Evolutionary conservation across 805 yeast species (phyloP), one percentile per base, ranked within the genome.

Genomic region (Kurtzmaniella fragi): DNA sequence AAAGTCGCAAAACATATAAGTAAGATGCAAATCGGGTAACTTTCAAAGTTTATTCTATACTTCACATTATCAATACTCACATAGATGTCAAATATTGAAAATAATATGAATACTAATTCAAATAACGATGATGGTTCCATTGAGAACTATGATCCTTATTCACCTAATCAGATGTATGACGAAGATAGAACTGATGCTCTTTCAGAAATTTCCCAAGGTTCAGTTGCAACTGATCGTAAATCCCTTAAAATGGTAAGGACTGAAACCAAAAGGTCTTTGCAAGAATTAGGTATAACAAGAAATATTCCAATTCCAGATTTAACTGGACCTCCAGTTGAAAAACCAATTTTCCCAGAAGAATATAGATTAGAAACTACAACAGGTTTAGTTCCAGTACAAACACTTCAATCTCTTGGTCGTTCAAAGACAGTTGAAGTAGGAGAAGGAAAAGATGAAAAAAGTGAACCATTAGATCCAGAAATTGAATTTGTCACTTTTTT

Each of bases 271-370:
- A 77, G 78, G 54, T 78, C 95, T 2, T 61, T 87, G 36, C 75
- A 71, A 39, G 80, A 77, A 11, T 63, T 71, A 57, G 93, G 93
- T 41, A 50, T 84, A 12, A 66, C 77, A 5, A 59, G 72, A n/a
- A 67, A 63, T 3, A 66, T 76, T 1, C 80, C 85, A 4, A 53
- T 65, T 20, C 73, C 78, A 0, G 86, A 78, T 47, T 62, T 80
- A 30, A 51, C 64, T 50, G 36, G 49, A 23, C 69, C 71, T 3
- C 67, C 68, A 29, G 70, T 75, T 17, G 73, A 70, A 43, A 73
- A 75, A 45, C 84, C 91, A 12, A 82, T 88, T 28, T 89, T 89
- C 71, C 96, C 96, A 7, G 96, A 89, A 67, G 96, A 89, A 57
- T 89, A 86, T 58, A 84, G 89, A 5, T 47, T 89, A 59, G 96